A percentile compares a stretch with the other conserved stretches of the same genome.
phyloP scores from a whole-genome alignment of 352 stramenopile genomes.

The Saprolegnia parasitica region DNA sequence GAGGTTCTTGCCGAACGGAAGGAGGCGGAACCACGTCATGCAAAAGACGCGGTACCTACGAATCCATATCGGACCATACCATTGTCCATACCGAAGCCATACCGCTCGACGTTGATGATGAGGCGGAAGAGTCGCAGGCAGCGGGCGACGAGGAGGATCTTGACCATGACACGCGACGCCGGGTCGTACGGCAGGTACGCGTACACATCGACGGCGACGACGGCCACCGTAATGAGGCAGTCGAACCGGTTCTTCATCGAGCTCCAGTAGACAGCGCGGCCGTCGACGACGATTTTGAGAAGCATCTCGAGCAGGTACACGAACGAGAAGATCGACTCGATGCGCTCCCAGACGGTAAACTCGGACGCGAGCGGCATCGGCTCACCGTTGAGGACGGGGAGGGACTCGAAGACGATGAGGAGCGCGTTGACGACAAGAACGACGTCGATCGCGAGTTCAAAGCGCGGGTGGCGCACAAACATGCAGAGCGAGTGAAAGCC shows the following conservation, averaged over 20 bases:
- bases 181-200: slow-evolving; percentile 34
- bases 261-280: slow-evolving; percentile 50
- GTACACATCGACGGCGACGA: slow-evolving; percentile 49
- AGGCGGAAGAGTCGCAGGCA: slow-evolving; percentile 39
- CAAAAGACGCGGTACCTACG: slow-evolving; percentile 28
- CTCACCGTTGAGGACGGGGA: slow-evolving; percentile 22
- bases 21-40: slow-evolving; percentile 28
- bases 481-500: not conserved
- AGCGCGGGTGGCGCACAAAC: slow-evolving; percentile 25
- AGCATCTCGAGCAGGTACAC: slow-evolving; percentile 78
- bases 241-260: slow-evolving; percentile 83
- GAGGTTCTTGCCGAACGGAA: slow-evolving; percentile 31
- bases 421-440: slow-evolving; percentile 33
- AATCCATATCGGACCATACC: not conserved
- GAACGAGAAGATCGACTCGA: slow-evolving; percentile 43
- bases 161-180: slow-evolving; percentile 45
- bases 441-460: slow-evolving; percentile 31
- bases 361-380: slow-evolving; percentile 8
- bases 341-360: slow-evolving; percentile 26
- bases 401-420: slow-evolving; percentile 29
- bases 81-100: not conserved
- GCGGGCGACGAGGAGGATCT: slow-evolving; percentile 50
- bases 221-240: slow-evolving; percentile 64
- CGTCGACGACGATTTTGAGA: slow-evolving; percentile 67
- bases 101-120: slow-evolving; percentile 29